Evolutionary conservation across 179 eudicot species (phyloP).

Genomic region (Vitellaria paradoxa): DNA sequence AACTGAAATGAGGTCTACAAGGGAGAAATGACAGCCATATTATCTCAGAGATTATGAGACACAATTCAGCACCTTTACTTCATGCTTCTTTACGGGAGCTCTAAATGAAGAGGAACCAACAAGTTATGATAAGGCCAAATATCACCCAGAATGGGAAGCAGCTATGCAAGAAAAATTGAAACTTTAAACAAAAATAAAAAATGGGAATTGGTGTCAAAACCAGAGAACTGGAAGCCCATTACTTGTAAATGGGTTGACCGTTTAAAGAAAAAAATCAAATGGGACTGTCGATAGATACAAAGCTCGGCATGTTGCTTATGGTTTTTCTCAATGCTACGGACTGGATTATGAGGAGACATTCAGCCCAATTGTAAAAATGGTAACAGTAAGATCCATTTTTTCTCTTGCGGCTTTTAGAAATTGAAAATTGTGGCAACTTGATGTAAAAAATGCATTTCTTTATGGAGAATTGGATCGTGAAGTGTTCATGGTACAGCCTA

Average conservation of each 20-base stretch:
- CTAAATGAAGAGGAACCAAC: constrained; percentile 1
- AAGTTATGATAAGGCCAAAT: constrained; percentile 8
- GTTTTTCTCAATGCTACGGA: constrained; percentile 3
- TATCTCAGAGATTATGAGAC: background rate
- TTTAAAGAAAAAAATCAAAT: background rate
- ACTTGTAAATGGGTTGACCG: constrained; percentile 7
- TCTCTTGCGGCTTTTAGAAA: background rate
- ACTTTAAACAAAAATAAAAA: background rate
- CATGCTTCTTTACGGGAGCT: background rate
- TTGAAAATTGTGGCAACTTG: constrained; percentile 8
- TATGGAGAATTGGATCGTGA: constrained; percentile 10
- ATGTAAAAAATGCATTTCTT: constrained; percentile 2
- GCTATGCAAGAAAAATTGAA: constrained; percentile 9
- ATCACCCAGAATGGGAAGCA: background rate
- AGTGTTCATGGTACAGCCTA: background rate
- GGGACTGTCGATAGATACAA: background rate
- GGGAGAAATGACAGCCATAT: background rate
- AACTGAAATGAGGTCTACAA: background rate
- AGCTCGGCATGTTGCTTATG: constrained; percentile 8
- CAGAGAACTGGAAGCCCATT: background rate
- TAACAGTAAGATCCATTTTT: background rate
- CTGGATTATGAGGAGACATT: constrained; percentile 1
- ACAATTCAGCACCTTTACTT: background rate
- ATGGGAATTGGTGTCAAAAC: constrained; percentile 6
- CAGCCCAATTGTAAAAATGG: background rate